phyloP scores from a whole-genome alignment of 2,329 filamentous ascomycete genomes.

The Dactylellina leptospora region DNA sequence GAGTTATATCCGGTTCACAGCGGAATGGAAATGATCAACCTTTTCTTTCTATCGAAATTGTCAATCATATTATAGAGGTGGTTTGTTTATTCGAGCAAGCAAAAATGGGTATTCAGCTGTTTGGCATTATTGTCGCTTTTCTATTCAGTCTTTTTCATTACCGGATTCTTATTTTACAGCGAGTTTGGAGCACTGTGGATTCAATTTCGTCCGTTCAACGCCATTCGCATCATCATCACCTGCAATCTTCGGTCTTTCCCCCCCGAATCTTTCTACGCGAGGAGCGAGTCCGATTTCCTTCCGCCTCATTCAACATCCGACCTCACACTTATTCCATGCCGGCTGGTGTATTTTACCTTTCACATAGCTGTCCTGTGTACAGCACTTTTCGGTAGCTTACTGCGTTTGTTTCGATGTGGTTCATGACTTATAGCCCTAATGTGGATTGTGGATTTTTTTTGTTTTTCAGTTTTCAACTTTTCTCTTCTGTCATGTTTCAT shows the following conservation, averaged over 20 bases:
- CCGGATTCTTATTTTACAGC: conserved; percentile 26
- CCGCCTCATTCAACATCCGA: conserved; percentile 26
- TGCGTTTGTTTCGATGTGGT: conserved; percentile 51
- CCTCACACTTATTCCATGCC: conserved; percentile 18
- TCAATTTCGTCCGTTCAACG: conserved; percentile 37
- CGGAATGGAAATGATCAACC: conserved; percentile 47
- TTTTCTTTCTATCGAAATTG: conserved; percentile 23
- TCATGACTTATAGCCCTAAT: conserved; percentile 52
- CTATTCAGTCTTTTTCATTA: conserved; percentile 20
- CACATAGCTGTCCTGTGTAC: conserved; percentile 14
- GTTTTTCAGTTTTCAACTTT: neutral
- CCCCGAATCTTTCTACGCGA: neutral
- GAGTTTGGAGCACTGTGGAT: conserved; percentile 49
- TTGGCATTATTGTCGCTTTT: conserved; percentile 34
- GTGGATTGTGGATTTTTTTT: conserved; percentile 26
- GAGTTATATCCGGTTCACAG: conserved; percentile 49
- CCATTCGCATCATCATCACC: conserved; percentile 5
- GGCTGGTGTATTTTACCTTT: conserved; percentile 37
- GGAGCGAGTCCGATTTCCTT: conserved; percentile 17
- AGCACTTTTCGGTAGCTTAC: conserved; percentile 9
- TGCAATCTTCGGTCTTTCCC: conserved; percentile 5
- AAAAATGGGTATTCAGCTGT: conserved; percentile 44
- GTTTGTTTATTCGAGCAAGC: conserved; percentile 51
- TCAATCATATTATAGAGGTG: conserved; percentile 52
- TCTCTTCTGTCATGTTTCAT: conserved; percentile 17